These are phyloP conservation scores for Podospora sp. DNA, from an alignment of 495 filamentous ascomycete species.

Conservation along the genomic window DNA sequence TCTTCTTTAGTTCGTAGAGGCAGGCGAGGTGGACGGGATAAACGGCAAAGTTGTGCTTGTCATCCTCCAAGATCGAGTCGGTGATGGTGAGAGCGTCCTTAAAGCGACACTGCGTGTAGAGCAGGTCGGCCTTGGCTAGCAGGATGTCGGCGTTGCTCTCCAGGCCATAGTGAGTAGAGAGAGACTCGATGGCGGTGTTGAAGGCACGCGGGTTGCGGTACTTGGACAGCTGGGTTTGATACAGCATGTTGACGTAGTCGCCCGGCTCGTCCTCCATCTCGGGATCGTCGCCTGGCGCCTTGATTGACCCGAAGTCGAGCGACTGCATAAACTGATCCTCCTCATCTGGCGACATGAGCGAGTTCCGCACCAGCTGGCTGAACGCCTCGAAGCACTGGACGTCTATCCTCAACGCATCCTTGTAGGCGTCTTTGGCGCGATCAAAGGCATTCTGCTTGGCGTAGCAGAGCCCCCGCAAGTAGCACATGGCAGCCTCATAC, in stretches of 20 bases:
- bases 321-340: constrained; percentile 92
- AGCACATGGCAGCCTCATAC: constrained; percentile 97
- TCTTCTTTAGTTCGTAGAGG: constrained; percentile 82
- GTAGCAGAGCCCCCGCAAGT: constrained; percentile 88
- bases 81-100: constrained; percentile 83
- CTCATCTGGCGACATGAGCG: constrained; percentile 95
- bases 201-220: constrained; percentile 87
- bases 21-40: constrained; percentile 93
- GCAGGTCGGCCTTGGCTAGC: constrained; percentile 85
- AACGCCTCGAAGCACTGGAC: constrained; percentile 99
- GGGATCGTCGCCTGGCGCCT: constrained; percentile 52
- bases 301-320: constrained; percentile 84
- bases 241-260: constrained; percentile 94
- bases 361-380: constrained; percentile 96
- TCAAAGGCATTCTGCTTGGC: constrained; percentile 98
- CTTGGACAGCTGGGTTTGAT: constrained; percentile 94
- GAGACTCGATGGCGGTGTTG: constrained; percentile 82
- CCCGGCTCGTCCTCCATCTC: constrained; percentile 75
- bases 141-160: constrained; percentile 86
- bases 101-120: constrained; percentile 95
- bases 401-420: constrained; percentile 93
- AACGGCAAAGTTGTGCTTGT: constrained; percentile 85
- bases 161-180: constrained; percentile 92
- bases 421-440: constrained; percentile 96
- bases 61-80: constrained; percentile 72